Conservation (phyloP, 768 basidiomycete species). For the Botryobasidium botryosum region DNA sequence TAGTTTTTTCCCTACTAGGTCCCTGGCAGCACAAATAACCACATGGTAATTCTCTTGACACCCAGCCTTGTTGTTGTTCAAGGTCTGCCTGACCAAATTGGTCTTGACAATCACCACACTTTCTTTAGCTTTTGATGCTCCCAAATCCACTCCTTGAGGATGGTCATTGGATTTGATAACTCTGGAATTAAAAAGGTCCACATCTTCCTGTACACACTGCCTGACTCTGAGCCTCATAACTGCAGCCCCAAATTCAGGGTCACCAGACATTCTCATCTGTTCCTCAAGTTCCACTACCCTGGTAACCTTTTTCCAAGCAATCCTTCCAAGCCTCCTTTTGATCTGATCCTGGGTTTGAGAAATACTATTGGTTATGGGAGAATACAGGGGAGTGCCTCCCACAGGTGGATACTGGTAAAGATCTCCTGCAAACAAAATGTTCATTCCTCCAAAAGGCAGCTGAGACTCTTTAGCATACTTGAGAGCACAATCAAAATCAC, state of each 20-base stretch:
- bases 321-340: conserved; percentile 1
- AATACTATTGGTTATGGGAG: conserved; percentile 11
- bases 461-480: conserved; percentile 16
- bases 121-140: background rate
- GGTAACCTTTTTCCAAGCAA: conserved; percentile 14
- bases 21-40: conserved; percentile 19
- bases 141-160: conserved; percentile 2
- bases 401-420: conserved; percentile 29
- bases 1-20: conserved; percentile 9
- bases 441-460: conserved; percentile 24
- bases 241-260: conserved; percentile 15
- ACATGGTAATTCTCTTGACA: conserved; percentile 15
- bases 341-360: background rate
- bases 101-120: conserved; percentile 6
- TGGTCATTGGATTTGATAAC: conserved; percentile 5
- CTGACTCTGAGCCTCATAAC: conserved; percentile 13
- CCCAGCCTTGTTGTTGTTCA: conserved; percentile 16
- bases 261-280: conserved; percentile 17
- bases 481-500: conserved; percentile 21
- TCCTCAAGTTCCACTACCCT: conserved; percentile 11
- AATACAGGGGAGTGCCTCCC: conserved; percentile 15
- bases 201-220: conserved; percentile 18
- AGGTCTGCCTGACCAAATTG: background rate
- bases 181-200: conserved; percentile 22
- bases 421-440: conserved; percentile 28